A percentile compares a stretch with the other conserved stretches of the same genome.
These are phyloP conservation scores for Curvularia sp. DNA, from an alignment of 2,329 filamentous ascomycete species.

Conservation along the genomic window DNA sequence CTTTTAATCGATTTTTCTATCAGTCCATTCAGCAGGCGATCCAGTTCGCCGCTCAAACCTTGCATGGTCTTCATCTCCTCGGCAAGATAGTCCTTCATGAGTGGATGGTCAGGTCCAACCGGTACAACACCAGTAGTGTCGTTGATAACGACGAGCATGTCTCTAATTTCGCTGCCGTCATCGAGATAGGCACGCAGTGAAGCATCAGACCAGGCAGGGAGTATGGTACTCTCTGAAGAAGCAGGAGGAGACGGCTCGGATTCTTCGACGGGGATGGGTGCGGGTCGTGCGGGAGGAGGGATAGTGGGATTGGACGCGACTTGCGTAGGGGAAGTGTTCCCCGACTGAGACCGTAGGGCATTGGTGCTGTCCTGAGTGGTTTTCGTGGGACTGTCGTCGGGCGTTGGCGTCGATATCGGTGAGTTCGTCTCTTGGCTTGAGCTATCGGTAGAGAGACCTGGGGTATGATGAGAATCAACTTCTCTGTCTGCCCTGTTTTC, in stretches of 20 bases:
- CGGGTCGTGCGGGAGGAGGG: constrained; percentile 47
- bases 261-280: constrained; percentile 41
- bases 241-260: constrained; percentile 35
- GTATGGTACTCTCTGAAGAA: constrained; percentile 57
- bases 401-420: constrained; percentile 46
- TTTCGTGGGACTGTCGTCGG: constrained; percentile 42
- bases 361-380: constrained; percentile 35
- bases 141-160: constrained; percentile 89
- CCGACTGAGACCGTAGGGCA: constrained; percentile 26
- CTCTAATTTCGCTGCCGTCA: constrained; percentile 84
- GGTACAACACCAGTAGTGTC: constrained; percentile 86
- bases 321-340: constrained; percentile 33
- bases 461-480: constrained; percentile 56
- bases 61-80: constrained; percentile 86
- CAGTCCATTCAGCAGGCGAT: constrained; percentile 85
- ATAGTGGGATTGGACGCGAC: constrained; percentile 27
- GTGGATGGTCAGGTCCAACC: constrained; percentile 82
- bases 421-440: constrained; percentile 68
- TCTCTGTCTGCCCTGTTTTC: constrained; percentile 29
- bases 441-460: constrained; percentile 72
- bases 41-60: constrained; percentile 88
- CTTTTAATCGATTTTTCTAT: constrained; percentile 58
- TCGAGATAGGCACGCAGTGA: constrained; percentile 90
- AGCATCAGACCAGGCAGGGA: constrained; percentile 82
- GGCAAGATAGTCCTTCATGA: constrained; percentile 79